Conservation (phyloP, 257 asterid genomes). For the Solanum sitiens region DNA sequence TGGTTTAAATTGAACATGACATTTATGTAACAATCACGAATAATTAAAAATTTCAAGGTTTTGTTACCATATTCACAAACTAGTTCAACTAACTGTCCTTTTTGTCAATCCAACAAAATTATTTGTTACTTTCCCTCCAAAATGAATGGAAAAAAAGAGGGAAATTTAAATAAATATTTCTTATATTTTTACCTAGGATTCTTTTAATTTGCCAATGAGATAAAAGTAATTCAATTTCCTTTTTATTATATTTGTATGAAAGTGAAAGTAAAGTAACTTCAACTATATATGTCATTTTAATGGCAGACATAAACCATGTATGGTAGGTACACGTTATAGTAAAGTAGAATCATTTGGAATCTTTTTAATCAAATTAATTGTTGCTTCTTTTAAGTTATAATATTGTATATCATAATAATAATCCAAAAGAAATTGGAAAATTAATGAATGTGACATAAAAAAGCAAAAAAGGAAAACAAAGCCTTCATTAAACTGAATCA, state of each 20-base stretch:
- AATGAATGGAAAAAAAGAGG: not conserved
- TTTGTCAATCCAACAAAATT: not conserved
- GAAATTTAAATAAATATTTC: not conserved
- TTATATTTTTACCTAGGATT: not conserved
- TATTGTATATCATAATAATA: constrained; percentile 6
- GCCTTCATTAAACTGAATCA: constrained; percentile 34
- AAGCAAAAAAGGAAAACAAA: constrained; percentile 12
- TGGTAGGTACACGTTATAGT: constrained; percentile 48
- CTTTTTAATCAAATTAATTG: constrained; percentile 21
- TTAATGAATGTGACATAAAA: constrained; percentile 16
- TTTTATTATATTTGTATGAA: constrained; percentile 12
- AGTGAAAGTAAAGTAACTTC: constrained; percentile 21
- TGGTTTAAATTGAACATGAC: not conserved
- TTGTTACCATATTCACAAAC: constrained; percentile 7
- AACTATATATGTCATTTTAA: constrained; percentile 37
- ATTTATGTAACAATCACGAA: not conserved
- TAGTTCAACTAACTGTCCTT: constrained; percentile 16
- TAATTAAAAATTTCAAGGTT: not conserved
- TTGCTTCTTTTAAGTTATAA: constrained; percentile 24
- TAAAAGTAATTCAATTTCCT: not conserved
- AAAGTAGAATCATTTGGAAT: constrained; percentile 50
- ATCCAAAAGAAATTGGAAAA: constrained; percentile 5
- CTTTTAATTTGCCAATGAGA: not conserved
- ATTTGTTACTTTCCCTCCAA: not conserved
- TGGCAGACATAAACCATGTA: constrained; percentile 74